Evolutionary conservation across 495 filamentous ascomycete species (phyloP), one percentile per base, ranked within the genome.

Genomic region (Trypethelium eluteriae): DNA sequence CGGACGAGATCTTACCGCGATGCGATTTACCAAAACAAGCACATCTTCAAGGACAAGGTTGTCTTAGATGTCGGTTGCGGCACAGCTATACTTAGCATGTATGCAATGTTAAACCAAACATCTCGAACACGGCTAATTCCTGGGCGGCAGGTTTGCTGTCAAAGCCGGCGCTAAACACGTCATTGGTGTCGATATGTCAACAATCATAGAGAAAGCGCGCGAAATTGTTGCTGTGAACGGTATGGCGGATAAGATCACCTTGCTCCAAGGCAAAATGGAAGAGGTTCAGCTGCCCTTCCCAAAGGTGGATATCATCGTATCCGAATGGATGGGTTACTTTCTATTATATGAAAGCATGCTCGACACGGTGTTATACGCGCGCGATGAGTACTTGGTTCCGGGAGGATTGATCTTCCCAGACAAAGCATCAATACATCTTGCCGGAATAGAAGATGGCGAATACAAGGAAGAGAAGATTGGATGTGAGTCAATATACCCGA

Each of bases 321-420:
- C 91, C 39, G 94, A 99, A 80, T 99, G 94, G 94, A 99, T 99
- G 94, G 94, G 94, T 57, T 99, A 99, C 81, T 96, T 94, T 80
- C 84, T 99, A 57, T 85, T 98, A 50, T 99, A 97, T 80, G 94
- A 99, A 83, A 90, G 88, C 80, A 99, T 99, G 94, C 80, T 99
- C 67, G 93, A 96, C 68, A 95, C 90, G 46, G 95, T 99, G 14
- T 85, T 99, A 49, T 96, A 89, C 75, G 94, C 94, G 25, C 86
- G 94, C 71, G 93, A 99, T 82, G 85, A 81, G 67, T 99, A 98
- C 80, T 88, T 99, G 46, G 81, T 78, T 62, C 85, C 88, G 16
- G 90, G 85, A 69, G 94, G 94, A 39, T 82, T 96, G 67, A 92
- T 97, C 67, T 93, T 96, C 72, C 93, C 93, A 25, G 91, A 91